Base-by-base conservation (phyloP, 805 yeast species). In the Kazachstania africana region DNA sequence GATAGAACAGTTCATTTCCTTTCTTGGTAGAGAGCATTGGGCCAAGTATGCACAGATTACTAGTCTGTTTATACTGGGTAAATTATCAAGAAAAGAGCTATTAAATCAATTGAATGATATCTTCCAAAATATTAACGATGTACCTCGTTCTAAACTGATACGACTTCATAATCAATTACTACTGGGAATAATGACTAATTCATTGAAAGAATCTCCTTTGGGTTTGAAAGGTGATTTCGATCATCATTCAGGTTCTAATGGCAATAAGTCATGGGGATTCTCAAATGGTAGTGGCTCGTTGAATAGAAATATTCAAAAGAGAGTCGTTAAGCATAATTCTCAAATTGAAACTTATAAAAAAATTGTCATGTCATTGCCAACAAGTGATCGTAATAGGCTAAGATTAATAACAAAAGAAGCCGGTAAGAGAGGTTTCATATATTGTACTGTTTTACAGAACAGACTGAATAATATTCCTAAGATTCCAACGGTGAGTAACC, bases 331-430 rank as follows among this genome's bases (percentile, higher is more conserved):
- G 48, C 82, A 40, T 53, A 66, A 62, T 35, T 62, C 80, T 6
- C 94, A 84, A 55, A 74, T 81, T 50, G 94, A 82, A 45, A 71
- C 74, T 40, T 66, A 91, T 49, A 84, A 87, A 48, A 79, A 75
- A 48, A 88, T 84, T 53, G 79, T 88, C 26, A 70, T 91, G 75
- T 78, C 88, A 2, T 63, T 88, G 42, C 83, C 96, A 0, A 71
- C 79, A 2, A 66, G 80, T 40, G 98, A 91, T 50, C 63, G 97
- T 38, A 70, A 83, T 40, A 65, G 97, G 49, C 74, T 88, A 36
- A 83, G 85, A 50, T 72, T 72, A 34, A 84, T 88, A 27, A 75
- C 88, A 3, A 71, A 77, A 48, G 95, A 87, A 27, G 67, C 85
- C 3, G 88, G 93, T 10, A 82, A 82, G 55, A 68, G 72, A 37